A percentile compares a stretch with the other conserved stretches of the same genome.
phyloP scores from a whole-genome alignment of 495 filamentous ascomycete genomes.

The Penicillium turbatum region DNA sequence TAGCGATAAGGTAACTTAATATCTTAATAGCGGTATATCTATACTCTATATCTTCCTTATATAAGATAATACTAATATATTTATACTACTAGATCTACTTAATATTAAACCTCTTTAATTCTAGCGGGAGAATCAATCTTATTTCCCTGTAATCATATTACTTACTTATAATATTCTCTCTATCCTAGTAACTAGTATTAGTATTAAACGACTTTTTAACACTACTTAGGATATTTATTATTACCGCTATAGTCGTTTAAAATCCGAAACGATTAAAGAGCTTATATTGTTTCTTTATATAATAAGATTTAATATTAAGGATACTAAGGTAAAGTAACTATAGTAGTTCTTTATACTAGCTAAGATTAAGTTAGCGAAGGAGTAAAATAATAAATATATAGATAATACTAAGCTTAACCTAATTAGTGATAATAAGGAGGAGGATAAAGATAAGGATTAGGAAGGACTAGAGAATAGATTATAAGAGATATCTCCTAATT shows the following conservation, averaged over 20 bases:
- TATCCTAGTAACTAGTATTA: background rate
- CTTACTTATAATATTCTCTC: background rate
- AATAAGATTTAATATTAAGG: background rate
- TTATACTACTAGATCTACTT: background rate
- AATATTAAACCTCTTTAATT: background rate
- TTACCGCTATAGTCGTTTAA: background rate
- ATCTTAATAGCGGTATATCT: constrained; percentile 1
- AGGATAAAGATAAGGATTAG: no score
- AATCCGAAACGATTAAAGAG: background rate
- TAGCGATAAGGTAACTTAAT: background rate
- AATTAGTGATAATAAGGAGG: constrained; percentile 3
- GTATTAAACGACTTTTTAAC: background rate
- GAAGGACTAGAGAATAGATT: background rate
- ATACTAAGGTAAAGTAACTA: background rate
- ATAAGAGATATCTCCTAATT: background rate
- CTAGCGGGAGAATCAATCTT: background rate
- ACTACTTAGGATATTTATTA: background rate
- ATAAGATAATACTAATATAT: constrained; percentile 1
- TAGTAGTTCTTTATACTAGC: background rate
- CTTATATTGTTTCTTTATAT: constrained; percentile 2
- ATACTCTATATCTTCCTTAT: background rate
- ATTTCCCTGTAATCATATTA: background rate
- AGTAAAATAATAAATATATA: background rate
- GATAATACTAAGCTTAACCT: background rate
- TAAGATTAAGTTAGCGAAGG: background rate